Conservation (phyloP, 1,284 basidiomycete genomes). For the Trametes sp. region DNA sequence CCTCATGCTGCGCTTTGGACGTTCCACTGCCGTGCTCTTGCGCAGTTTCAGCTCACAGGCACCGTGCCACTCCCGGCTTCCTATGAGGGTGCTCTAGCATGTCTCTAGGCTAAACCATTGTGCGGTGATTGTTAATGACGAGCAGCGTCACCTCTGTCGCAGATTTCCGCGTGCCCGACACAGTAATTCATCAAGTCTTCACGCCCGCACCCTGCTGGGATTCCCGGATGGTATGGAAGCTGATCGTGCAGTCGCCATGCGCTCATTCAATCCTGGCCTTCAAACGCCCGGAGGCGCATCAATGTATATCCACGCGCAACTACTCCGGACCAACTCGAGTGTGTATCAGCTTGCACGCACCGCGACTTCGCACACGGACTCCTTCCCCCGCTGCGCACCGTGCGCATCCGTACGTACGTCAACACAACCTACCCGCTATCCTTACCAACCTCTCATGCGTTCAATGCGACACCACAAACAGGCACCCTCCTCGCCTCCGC, state of each 20-base stretch:
- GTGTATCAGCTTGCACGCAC: not conserved
- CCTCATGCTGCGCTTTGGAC: not conserved
- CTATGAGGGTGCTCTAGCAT: not conserved
- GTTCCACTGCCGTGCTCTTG: no score
- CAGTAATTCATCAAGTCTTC: not conserved
- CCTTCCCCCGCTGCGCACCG: not conserved
- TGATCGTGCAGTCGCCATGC: not conserved
- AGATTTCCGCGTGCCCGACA: not conserved
- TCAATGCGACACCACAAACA: not conserved
- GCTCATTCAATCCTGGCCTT: not conserved
- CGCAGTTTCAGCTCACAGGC: not conserved
- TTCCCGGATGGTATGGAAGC: not conserved
- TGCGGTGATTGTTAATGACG: not conserved
- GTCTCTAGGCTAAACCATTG: not conserved
- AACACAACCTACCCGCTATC: not conserved
- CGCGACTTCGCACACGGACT: slow-evolving; percentile 1
- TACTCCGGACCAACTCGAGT: not conserved
- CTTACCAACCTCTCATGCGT: not conserved
- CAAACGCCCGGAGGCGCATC: not conserved
- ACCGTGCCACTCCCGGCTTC: not conserved
- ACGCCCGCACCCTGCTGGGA: not conserved
- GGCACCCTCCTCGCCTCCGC: not conserved
- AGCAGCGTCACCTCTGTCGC: not conserved
- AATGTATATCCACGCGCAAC: not conserved
- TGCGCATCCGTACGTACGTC: not conserved